phyloP scores from a whole-genome alignment of 495 filamentous ascomycete species.

The Tirmania nivea region DNA sequence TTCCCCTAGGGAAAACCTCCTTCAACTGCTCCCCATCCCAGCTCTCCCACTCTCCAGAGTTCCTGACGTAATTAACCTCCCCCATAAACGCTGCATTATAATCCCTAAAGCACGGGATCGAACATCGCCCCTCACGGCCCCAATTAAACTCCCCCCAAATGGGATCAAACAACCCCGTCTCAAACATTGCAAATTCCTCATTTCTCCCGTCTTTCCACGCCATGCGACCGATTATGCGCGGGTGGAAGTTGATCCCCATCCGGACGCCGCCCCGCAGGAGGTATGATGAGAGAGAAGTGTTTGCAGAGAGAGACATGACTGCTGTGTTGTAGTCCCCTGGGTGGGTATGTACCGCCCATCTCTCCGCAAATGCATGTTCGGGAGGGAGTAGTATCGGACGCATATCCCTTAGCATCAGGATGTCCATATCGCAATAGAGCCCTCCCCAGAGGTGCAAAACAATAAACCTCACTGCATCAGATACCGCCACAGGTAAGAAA shows the following conservation, averaged over 20 bases:
- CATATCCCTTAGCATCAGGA: constrained; percentile 34
- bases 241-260: constrained; percentile 39
- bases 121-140: constrained; percentile 29
- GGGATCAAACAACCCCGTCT: constrained; percentile 35
- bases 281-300: constrained; percentile 33
- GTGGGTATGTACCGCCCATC: constrained; percentile 32
- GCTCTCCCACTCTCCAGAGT: constrained; percentile 31
- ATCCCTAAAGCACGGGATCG: constrained; percentile 33
- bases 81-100: constrained; percentile 31
- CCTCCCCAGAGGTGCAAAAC: constrained; percentile 34
- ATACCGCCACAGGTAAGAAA: constrained; percentile 24
- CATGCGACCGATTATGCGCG: constrained; percentile 33
- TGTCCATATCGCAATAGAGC: constrained; percentile 36
- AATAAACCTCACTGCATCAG: constrained; percentile 32
- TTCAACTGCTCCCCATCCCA: constrained; percentile 24
- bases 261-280: constrained; percentile 33
- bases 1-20: constrained; percentile 8
- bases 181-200: constrained; percentile 33
- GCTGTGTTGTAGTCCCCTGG: constrained; percentile 39
- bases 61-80: constrained; percentile 20
- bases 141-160: constrained; percentile 38
- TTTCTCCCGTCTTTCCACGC: constrained; percentile 33
- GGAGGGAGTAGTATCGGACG: constrained; percentile 29
- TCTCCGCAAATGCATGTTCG: constrained; percentile 32
- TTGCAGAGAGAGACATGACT: constrained; percentile 33